Evolutionary conservation across 306 rosid species (phyloP).

Genomic region (Clitoria ternatea): DNA sequence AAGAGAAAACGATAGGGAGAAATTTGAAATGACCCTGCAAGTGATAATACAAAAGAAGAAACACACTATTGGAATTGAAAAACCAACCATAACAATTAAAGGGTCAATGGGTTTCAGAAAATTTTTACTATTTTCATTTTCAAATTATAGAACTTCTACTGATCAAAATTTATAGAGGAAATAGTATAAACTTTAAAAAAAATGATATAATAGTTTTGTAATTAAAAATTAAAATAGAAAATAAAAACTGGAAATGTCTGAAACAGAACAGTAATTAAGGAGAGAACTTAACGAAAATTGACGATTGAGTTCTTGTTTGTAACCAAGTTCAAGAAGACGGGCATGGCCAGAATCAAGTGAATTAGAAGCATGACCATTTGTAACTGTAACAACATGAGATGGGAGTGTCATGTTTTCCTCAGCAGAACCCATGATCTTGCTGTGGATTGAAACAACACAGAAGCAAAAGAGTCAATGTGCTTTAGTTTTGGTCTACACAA

Average conservation of each 20-base stretch:
- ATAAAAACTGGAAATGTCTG: too few relatives aligned
- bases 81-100: too few relatives aligned
- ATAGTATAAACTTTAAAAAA: too few relatives aligned
- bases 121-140: too few relatives aligned
- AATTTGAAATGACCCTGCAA: conserved; percentile 72
- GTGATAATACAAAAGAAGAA: background rate
- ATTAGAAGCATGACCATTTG: conserved; percentile 28
- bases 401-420: conserved; percentile 28
- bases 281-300: conserved; percentile 58
- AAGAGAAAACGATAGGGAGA: conserved; percentile 80
- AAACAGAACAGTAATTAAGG: background rate
- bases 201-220: too few relatives aligned
- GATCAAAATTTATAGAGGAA: too few relatives aligned
- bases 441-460: background rate
- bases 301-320: conserved; percentile 97
- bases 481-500: background rate
- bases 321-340: conserved; percentile 86
- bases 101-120: too few relatives aligned
- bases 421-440: conserved; percentile 9
- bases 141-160: too few relatives aligned
- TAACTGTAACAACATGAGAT: conserved; percentile 10
- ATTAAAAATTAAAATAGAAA: too few relatives aligned
- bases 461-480: background rate
- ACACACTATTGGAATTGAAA: background rate
- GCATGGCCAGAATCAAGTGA: conserved; percentile 71